Conservation (phyloP, 2,329 filamentous ascomycete species). For the Phialophora expanda region DNA sequence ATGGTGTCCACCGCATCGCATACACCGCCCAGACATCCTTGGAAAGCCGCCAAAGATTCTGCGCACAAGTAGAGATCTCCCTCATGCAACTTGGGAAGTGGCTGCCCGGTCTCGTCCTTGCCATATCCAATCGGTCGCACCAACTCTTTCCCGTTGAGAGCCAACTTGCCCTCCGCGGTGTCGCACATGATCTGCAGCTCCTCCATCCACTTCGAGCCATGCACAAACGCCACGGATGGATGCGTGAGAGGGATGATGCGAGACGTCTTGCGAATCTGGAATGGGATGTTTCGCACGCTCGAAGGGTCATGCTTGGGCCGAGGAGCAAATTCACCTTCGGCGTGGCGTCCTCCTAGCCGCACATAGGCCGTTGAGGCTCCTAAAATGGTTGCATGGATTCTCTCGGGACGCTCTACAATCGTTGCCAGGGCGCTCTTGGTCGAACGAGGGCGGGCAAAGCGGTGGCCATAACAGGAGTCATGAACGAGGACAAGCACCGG, state of each 20-base stretch:
- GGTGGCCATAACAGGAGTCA: slow-evolving; percentile 93
- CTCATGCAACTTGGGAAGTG: slow-evolving; percentile 69
- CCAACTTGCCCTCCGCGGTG: slow-evolving; percentile 76
- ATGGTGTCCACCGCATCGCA: slow-evolving; percentile 90
- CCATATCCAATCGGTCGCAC: slow-evolving; percentile 60
- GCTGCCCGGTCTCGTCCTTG: slow-evolving; percentile 49
- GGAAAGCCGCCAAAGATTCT: slow-evolving; percentile 83
- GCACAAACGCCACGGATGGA: slow-evolving; percentile 83
- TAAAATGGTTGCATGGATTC: slow-evolving; percentile 80
- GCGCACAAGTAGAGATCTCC: slow-evolving; percentile 89
- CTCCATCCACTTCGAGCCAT: slow-evolving; percentile 91
- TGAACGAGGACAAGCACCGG: slow-evolving; percentile 85
- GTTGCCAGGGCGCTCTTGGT: slow-evolving; percentile 72
- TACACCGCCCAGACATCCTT: slow-evolving; percentile 89
- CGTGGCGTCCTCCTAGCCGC: slow-evolving; percentile 75
- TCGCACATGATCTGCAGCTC: slow-evolving; percentile 86
- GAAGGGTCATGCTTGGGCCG: slow-evolving; percentile 54
- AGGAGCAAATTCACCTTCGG: slow-evolving; percentile 70
- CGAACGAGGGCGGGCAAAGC: slow-evolving; percentile 81
- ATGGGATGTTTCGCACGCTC: slow-evolving; percentile 57
- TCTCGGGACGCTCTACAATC: slow-evolving; percentile 92
- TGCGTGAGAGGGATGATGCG: slow-evolving; percentile 74
- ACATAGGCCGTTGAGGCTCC: slow-evolving; percentile 89
- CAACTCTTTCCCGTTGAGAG: slow-evolving; percentile 77
- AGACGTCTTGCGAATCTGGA: slow-evolving; percentile 81